Evolutionary conservation across 805 yeast species (phyloP).

Genomic region (Jamesozyma jinghongensis): DNA sequence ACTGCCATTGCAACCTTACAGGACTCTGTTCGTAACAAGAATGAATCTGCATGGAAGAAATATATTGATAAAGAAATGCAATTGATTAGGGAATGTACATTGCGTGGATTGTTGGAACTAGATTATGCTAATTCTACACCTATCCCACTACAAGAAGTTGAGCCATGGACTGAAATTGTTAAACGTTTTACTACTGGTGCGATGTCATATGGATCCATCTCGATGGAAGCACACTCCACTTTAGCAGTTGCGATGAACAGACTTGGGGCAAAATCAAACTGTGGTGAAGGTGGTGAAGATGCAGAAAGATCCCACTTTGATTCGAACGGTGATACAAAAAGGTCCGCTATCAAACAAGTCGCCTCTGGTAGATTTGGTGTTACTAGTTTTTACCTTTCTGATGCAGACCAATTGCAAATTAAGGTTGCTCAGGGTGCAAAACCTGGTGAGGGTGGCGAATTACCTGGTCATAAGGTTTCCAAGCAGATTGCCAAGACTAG

Average conservation of each 20-base stretch:
- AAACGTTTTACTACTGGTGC: slow-evolving; percentile 99
- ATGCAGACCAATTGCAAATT: slow-evolving; percentile 95
- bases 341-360: slow-evolving; percentile 96
- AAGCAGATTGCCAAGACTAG: slow-evolving; percentile 85
- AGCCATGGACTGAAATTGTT: slow-evolving; percentile 99
- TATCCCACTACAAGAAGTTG: slow-evolving; percentile 95
- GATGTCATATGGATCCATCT: slow-evolving; percentile 97
- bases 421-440: slow-evolving; percentile 99
- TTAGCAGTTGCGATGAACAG: slow-evolving; percentile 98
- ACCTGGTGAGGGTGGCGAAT: slow-evolving; percentile 99
- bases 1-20: slow-evolving; percentile 90
- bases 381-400: slow-evolving; percentile 86
- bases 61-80: slow-evolving; percentile 86
- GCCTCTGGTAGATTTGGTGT: slow-evolving; percentile 99
- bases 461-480: slow-evolving; percentile 90
- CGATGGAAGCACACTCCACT: slow-evolving; percentile 97
- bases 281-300: slow-evolving; percentile 99
- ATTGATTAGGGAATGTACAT: slow-evolving; percentile 84
- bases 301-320: slow-evolving; percentile 74
- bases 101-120: slow-evolving; percentile 88
- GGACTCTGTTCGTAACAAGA: slow-evolving; percentile 97
- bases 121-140: slow-evolving; percentile 63
- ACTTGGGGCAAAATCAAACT: slow-evolving; percentile 93
- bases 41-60: slow-evolving; percentile 84
- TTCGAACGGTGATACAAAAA: slow-evolving; percentile 92